phyloP scores from a whole-genome alignment of 352 stramenopile genomes.

The Globisporangium spinosum region DNA sequence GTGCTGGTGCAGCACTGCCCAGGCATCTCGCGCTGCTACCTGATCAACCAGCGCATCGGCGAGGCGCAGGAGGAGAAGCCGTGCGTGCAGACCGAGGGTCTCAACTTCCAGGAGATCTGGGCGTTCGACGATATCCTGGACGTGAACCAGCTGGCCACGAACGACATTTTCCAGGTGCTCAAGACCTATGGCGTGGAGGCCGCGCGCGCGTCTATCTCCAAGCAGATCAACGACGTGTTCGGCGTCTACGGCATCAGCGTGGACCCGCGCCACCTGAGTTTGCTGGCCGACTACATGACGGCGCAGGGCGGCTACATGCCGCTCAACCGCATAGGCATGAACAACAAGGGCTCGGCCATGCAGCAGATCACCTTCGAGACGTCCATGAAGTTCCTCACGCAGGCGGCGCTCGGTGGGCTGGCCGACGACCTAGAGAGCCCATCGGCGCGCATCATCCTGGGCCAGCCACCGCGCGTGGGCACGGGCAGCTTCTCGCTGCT shows the following conservation, averaged over 20 bases:
- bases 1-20: conserved; percentile 86
- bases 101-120: conserved; percentile 99
- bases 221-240: conserved; percentile 99
- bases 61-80: conserved; percentile 77
- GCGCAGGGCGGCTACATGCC: conserved; percentile 95
- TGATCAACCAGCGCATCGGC: conserved; percentile 86
- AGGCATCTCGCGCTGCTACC: conserved; percentile 86
- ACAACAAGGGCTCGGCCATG: conserved; percentile 93
- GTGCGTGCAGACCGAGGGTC: conserved; percentile 93
- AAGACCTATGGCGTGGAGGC: conserved; percentile 98
- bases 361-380: conserved; percentile 99
- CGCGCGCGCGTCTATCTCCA: conserved; percentile 95
- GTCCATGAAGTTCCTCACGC: conserved; percentile 97
- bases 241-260: conserved; percentile 99
- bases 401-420: conserved; percentile 90
- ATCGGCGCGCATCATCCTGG: conserved; percentile 94
- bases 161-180: conserved; percentile 97
- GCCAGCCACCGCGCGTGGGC: conserved; percentile 92
- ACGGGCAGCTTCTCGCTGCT: conserved; percentile 95
- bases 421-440: conserved; percentile 91
- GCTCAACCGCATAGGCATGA: conserved; percentile 98
- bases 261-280: conserved; percentile 95
- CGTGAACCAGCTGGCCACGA: conserved; percentile 95
- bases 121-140: conserved; percentile 89
- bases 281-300: conserved; percentile 99